These are phyloP conservation scores for Colletotrichum sp. DNA, from an alignment of 2,329 filamentous ascomycete species.

Conservation along the genomic window DNA sequence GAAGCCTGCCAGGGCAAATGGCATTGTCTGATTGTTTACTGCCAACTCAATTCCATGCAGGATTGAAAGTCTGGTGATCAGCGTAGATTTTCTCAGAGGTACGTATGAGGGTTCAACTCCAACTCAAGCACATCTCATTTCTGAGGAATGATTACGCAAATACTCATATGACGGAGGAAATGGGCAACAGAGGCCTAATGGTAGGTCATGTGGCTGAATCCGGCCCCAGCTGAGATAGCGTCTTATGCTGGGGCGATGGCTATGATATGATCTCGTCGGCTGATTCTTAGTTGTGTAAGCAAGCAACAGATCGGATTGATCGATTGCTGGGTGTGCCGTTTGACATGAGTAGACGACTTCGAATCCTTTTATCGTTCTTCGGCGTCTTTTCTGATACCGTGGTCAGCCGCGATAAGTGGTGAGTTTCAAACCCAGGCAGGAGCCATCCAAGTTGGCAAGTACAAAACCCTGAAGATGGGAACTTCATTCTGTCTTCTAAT, in stretches of 20 bases:
- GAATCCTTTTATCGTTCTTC: neutral
- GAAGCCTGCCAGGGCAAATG: no score
- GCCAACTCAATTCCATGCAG: no score
- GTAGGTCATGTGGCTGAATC: no score
- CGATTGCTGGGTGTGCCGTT: no score
- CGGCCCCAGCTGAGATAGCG: no score
- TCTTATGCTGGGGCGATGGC: no score
- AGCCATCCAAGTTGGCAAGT: neutral
- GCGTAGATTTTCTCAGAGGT: accelerated
- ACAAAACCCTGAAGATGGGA: accelerated
- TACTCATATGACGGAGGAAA: no score
- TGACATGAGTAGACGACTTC: accelerated
- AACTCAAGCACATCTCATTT: neutral
- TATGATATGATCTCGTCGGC: accelerated
- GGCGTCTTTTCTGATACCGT: no score
- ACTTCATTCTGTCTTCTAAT: neutral
- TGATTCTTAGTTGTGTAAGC: no score
- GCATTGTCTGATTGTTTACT: no score
- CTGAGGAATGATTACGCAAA: neutral
- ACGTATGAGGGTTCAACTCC: neutral
- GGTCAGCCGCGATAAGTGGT: no score
- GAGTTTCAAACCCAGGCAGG: neutral
- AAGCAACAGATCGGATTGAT: no score
- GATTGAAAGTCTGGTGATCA: accelerated
- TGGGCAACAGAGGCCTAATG: accelerated